Conservation (phyloP, 208 protist species). For the Trypanosoma congolense region DNA sequence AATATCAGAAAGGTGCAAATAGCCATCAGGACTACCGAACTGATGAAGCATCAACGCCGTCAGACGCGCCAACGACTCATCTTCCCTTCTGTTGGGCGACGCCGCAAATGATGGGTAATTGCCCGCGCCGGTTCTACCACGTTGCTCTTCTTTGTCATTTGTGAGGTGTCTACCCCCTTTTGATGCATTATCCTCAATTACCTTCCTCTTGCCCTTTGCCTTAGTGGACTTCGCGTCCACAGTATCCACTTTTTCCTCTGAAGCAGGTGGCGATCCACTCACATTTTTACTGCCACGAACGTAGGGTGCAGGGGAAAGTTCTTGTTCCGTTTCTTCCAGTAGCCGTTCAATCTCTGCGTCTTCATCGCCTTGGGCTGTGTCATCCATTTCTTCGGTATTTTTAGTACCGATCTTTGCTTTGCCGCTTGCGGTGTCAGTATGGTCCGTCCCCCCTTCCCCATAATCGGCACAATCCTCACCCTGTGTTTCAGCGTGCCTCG, state of each 20-base stretch:
- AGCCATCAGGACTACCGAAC: conserved; percentile 82
- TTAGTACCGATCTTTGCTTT: conserved; percentile 10
- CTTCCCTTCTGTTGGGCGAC: conserved; percentile 6
- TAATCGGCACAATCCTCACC: neutral
- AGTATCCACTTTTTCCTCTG: neutral
- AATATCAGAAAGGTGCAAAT: conserved; percentile 54
- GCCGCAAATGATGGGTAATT: conserved; percentile 3
- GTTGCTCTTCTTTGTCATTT: conserved; percentile 9
- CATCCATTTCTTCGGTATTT: conserved; percentile 13
- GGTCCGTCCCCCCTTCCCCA: neutral
- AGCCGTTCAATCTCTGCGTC: conserved; percentile 14
- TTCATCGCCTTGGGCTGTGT: neutral
- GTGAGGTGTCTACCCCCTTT: conserved; percentile 3
- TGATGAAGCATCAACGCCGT: conserved; percentile 77
- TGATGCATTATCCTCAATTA: conserved; percentile 10
- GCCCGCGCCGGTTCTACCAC: neutral
- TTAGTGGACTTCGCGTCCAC: neutral
- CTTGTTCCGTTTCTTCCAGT: conserved; percentile 30
- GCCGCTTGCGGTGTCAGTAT: neutral
- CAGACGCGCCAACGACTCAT: conserved; percentile 40
- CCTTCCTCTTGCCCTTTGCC: conserved; percentile 17
- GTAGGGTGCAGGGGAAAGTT: conserved; percentile 25
- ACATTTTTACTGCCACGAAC: conserved; percentile 12
- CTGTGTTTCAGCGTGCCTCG: neutral
- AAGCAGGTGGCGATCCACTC: neutral